Percentiles rank a stretch among this genome's conserved stretches.
Conservation (phyloP, 495 filamentous ascomycete genomes). For the Penicillium roqueforti region DNA sequence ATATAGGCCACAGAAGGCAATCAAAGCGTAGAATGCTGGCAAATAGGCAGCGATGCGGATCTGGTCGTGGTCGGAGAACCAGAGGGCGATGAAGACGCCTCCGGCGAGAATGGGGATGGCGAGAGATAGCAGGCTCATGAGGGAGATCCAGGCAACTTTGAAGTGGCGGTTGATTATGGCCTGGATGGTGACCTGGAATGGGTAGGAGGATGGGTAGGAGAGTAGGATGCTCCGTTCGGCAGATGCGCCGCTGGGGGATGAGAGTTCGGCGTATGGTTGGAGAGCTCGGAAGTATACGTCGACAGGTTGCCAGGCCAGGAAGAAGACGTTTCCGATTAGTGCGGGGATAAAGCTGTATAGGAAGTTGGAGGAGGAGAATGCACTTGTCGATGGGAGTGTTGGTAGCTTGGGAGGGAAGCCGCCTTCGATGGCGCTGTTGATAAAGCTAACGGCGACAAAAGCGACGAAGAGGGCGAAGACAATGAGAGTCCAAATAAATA, state of each 20-base stretch:
- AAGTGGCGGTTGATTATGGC: slow-evolving; percentile 65
- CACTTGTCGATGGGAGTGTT: slow-evolving; percentile 54
- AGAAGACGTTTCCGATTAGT: slow-evolving; percentile 67
- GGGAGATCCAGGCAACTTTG: slow-evolving; percentile 64
- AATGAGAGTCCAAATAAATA: slow-evolving; percentile 60
- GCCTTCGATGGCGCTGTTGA: slow-evolving; percentile 57
- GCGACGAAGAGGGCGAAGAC: slow-evolving; percentile 64
- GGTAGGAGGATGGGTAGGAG: slow-evolving; percentile 64
- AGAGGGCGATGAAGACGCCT: slow-evolving; percentile 78
- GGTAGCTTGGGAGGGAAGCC: slow-evolving; percentile 69
- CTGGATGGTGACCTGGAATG: slow-evolving; percentile 56
- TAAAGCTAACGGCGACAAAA: slow-evolving; percentile 72
- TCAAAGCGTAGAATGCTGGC: slow-evolving; percentile 61
- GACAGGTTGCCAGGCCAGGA: slow-evolving; percentile 72
- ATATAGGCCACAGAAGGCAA: slow-evolving; percentile 63
- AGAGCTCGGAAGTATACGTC: slow-evolving; percentile 72
- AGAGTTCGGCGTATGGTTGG: slow-evolving; percentile 67
- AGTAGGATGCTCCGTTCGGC: slow-evolving; percentile 68
- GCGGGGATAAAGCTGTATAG: slow-evolving; percentile 81
- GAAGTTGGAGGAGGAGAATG: slow-evolving; percentile 84
- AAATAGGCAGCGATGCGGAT: slow-evolving; percentile 67
- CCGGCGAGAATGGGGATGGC: slow-evolving; percentile 72
- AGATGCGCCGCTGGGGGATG: slow-evolving; percentile 51
- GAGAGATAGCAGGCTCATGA: slow-evolving; percentile 59
- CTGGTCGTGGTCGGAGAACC: slow-evolving; percentile 43